Conservation (phyloP, 2,329 filamentous ascomycete species). For the Diaporthe sp. region DNA sequence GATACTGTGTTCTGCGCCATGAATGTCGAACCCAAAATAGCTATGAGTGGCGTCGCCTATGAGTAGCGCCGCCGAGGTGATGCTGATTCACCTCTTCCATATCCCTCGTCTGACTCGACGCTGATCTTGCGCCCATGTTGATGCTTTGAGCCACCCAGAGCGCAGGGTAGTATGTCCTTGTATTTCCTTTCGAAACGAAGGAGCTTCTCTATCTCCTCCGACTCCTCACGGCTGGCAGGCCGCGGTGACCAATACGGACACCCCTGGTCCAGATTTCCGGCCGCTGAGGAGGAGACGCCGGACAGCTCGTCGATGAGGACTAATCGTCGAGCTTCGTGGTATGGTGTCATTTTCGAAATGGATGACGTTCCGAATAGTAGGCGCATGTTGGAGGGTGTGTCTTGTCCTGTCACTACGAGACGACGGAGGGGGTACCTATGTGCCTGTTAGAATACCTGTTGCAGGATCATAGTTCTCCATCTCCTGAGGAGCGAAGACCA, state of each 20-base stretch:
- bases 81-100: slow-evolving; percentile 11
- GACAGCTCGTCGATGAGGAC: slow-evolving; percentile 18
- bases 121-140: slow-evolving; percentile 17
- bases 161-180: slow-evolving; percentile 19
- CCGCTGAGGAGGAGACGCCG: not conserved
- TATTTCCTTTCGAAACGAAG: slow-evolving; percentile 10
- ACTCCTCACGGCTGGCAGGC: slow-evolving; percentile 13
- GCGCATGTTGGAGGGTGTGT: slow-evolving; percentile 23
- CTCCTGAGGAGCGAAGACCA: too few relatives aligned
- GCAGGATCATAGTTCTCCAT: not conserved
- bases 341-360: not conserved
- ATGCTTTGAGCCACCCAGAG: not conserved
- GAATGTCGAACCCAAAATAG: not conserved
- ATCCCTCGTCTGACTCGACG: slow-evolving; percentile 14
- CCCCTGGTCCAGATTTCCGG: not conserved
- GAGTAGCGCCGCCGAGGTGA: slow-evolving; percentile 14
- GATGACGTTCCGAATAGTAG: slow-evolving; percentile 19
- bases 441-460: not conserved
- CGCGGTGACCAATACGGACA: slow-evolving; percentile 18
- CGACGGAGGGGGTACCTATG: slow-evolving; percentile 4
- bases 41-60: too few relatives aligned
- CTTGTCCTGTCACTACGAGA: slow-evolving; percentile 20
- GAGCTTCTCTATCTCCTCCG: slow-evolving; percentile 11
- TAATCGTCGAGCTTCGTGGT: slow-evolving; percentile 13
- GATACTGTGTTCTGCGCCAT: not conserved